Evolutionary conservation across 345 rosid genomes (phyloP), one percentile per base, ranked within the genome.

Genomic region (Kandelia obovata): DNA sequence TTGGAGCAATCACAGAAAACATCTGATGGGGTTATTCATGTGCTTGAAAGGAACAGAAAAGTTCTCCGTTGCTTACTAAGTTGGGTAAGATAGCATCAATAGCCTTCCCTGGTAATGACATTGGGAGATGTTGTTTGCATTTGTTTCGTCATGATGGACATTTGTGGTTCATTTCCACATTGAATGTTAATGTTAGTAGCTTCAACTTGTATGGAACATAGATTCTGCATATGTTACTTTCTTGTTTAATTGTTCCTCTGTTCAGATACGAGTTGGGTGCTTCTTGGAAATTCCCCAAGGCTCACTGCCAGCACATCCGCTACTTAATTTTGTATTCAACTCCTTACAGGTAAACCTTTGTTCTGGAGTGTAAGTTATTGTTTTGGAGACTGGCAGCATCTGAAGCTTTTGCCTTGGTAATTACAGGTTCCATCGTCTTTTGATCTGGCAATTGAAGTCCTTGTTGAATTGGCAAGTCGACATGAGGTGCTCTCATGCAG

Each of bases 181-280:
- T 34, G 39, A 32, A 34, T 28, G 66, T 31, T 25, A 28, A 19
- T 34, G 46, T 35, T 30, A 23, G 15, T 53, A 60, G 43, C 71
- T 37, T 27, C 20, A 28, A 56, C 15, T 46, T 31, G 28, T 53
- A 16, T 35, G 16, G 27, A 34, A 57, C 21, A 16, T 6, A 32
- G 37, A 25, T 21, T 71, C 37, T 43, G 9, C 56, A 13, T 25
- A 16, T 31, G 10, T 65, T 25, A 23, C 51, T 20, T 46, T 61
- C 55, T 68, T 35, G 27, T 64, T 65, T 27, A 67, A 46, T 49
- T 65, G 19, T 43, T 74, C 53, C 68, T 73, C 25, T 47, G 6
- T 79, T 73, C 73, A 93, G 98, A 94, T 93, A 71, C 91, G 92
- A 78, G 96, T 87, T 72, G 97, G 96, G 80, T 91, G 98, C 85